A percentile compares a stretch with the other conserved stretches of the same genome.
Evolutionary conservation across 371 early-diverging fungal species (phyloP).

Genomic region (Mucor saturninus): DNA sequence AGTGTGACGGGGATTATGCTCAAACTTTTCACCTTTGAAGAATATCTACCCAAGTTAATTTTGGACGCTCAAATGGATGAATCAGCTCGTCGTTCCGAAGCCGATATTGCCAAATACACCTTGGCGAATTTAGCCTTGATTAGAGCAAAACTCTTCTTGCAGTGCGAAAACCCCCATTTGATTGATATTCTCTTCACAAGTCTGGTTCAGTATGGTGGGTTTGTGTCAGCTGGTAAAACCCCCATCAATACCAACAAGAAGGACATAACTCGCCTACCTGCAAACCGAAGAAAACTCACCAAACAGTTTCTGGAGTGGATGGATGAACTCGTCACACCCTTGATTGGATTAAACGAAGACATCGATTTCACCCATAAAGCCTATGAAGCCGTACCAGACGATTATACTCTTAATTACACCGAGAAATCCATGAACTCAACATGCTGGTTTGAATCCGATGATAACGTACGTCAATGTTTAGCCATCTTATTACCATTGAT

Average conservation of each 20-base stretch:
- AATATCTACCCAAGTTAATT: constrained; percentile 39
- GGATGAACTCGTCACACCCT: constrained; percentile 46
- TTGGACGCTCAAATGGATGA: constrained; percentile 42
- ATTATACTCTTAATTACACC: neutral
- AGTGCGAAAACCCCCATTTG: constrained; percentile 31
- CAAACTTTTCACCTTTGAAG: constrained; percentile 45
- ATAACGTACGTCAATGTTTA: constrained; percentile 41
- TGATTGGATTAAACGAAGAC: constrained; percentile 42
- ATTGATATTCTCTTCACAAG: constrained; percentile 32
- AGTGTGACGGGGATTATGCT: constrained; percentile 36
- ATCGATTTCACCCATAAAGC: constrained; percentile 19
- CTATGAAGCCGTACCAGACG: constrained; percentile 31
- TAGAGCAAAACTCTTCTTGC: constrained; percentile 35
- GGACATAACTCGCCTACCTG: constrained; percentile 35
- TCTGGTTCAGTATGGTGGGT: constrained; percentile 31
- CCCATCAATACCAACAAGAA: constrained; percentile 20
- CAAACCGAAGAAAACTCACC: constrained; percentile 44
- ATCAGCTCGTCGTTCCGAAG: constrained; percentile 28
- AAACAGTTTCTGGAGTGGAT: constrained; percentile 49
- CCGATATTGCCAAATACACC: constrained; percentile 23
- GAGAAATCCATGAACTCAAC: constrained; percentile 10
- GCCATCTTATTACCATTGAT: constrained; percentile 42
- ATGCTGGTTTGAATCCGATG: constrained; percentile 53
- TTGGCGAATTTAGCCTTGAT: constrained; percentile 33
- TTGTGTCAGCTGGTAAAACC: constrained; percentile 9